Percentiles rank a stretch among this genome's conserved stretches.
Evolutionary conservation across 345 rosid genomes (phyloP).

Genomic region (Heritiera fomes): DNA sequence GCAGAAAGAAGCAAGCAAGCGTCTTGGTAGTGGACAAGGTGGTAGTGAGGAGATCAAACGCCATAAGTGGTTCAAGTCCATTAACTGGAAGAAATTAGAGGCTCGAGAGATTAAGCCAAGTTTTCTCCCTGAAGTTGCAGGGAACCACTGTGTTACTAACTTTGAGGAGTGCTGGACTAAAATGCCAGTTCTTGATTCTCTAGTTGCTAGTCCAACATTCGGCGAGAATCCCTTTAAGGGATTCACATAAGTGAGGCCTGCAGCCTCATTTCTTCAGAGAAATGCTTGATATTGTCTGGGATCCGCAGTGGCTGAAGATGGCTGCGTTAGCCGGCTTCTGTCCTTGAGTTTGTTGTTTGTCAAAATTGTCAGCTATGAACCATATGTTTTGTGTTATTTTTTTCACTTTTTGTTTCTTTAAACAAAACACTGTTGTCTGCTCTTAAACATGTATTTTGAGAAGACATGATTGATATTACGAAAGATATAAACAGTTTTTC

Average conservation of each 20-base stretch:
- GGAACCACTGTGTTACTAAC: constrained; percentile 51
- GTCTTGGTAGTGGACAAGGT: constrained; percentile 44
- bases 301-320: constrained; percentile 1
- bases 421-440: background rate
- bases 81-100: constrained; percentile 56
- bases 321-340: background rate
- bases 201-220: constrained; percentile 50
- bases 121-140: constrained; percentile 53
- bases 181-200: constrained; percentile 51
- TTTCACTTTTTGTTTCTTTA: background rate
- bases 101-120: constrained; percentile 48
- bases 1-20: constrained; percentile 45
- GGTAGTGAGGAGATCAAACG: constrained; percentile 50
- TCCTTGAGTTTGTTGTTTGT: too few relatives aligned
- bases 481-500: background rate
- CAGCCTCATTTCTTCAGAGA: constrained; percentile 34
- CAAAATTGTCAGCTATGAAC: constrained; percentile 15
- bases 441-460: background rate
- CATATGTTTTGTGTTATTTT: background rate
- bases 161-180: constrained; percentile 54
- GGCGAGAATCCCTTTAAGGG: constrained; percentile 45
- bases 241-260: constrained; percentile 48
- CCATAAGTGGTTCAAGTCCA: constrained; percentile 51
- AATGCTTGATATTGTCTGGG: constrained; percentile 22
- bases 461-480: background rate